Percentiles rank a stretch among this genome's conserved stretches.
Conservation (phyloP, 2,329 filamentous ascomycete genomes). For the Calonectria leucothoes region DNA sequence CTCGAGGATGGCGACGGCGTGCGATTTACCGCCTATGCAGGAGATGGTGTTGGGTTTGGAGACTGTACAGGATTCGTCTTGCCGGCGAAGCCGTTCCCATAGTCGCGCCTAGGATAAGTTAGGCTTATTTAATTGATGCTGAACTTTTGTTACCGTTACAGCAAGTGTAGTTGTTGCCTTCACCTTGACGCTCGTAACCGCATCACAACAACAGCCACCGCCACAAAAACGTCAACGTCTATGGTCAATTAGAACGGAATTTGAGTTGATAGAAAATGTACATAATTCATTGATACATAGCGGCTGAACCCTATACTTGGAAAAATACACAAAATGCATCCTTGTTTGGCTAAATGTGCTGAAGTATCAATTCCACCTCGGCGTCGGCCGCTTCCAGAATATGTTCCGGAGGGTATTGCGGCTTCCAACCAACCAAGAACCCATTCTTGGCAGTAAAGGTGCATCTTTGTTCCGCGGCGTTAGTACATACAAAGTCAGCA, state of each 20-base stretch:
- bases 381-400: slow-evolving; percentile 57
- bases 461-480: slow-evolving; percentile 53
- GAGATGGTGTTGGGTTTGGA: slow-evolving; percentile 55
- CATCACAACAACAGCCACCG: too few relatives aligned
- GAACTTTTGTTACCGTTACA: not conserved
- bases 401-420: slow-evolving; percentile 55
- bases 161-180: not conserved
- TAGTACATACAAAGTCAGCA: slow-evolving; percentile 41
- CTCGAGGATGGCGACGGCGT: slow-evolving; percentile 55
- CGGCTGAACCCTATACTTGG: too few relatives aligned
- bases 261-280: too few relatives aligned
- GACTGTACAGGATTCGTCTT: slow-evolving; percentile 45
- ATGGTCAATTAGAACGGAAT: too few relatives aligned
- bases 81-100: slow-evolving; percentile 3
- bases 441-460: slow-evolving; percentile 53
- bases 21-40: slow-evolving; percentile 51
- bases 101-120: not conserved
- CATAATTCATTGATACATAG: too few relatives aligned
- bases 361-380: slow-evolving; percentile 52
- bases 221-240: too few relatives aligned
- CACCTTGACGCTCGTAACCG: not conserved
- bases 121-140: not conserved
- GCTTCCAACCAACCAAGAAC: slow-evolving; percentile 61
- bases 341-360: not conserved
- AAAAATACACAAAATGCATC: not conserved